A percentile compares a stretch with the other conserved stretches of the same genome.
These are phyloP conservation scores for Trichosanthes truncata DNA, from an alignment of 306 rosid genomes.

Conservation along the genomic window DNA sequence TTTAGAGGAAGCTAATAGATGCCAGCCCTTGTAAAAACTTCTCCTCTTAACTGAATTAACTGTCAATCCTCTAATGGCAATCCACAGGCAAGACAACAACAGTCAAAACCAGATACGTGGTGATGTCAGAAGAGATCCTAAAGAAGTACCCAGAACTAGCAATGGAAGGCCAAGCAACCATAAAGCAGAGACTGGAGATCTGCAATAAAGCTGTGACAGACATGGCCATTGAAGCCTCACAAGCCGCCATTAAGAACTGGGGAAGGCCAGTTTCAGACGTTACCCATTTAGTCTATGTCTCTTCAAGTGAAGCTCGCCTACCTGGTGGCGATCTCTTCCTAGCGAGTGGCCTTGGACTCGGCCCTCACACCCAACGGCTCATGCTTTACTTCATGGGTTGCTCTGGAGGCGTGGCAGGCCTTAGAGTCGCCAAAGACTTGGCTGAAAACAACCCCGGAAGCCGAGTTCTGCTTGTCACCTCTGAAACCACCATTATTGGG, in stretches of 20 bases:
- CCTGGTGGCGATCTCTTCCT: slow-evolving; percentile 88
- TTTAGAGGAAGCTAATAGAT: not conserved
- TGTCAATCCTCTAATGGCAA: slow-evolving; percentile 2
- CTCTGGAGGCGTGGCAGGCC: slow-evolving; percentile 88
- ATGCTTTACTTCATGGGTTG: slow-evolving; percentile 80
- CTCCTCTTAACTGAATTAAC: slow-evolving; percentile 4
- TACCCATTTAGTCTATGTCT: slow-evolving; percentile 80
- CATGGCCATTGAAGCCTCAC: slow-evolving; percentile 89
- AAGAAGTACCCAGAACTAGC: slow-evolving; percentile 57
- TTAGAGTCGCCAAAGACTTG: slow-evolving; percentile 76
- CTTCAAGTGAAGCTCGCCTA: slow-evolving; percentile 82
- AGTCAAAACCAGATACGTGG: slow-evolving; percentile 87
- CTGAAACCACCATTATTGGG: slow-evolving; percentile 86
- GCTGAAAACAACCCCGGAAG: slow-evolving; percentile 94
- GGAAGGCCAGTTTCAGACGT: slow-evolving; percentile 62
- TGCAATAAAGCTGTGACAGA: slow-evolving; percentile 79
- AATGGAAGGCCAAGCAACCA: slow-evolving; percentile 56
- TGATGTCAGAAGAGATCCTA: slow-evolving; percentile 82
- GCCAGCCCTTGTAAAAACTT: not conserved
- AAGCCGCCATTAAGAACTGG: slow-evolving; percentile 66
- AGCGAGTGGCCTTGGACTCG: slow-evolving; percentile 65
- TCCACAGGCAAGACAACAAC: slow-evolving; percentile 79
- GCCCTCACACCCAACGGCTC: slow-evolving; percentile 42
- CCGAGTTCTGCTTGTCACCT: slow-evolving; percentile 61
- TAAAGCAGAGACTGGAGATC: slow-evolving; percentile 72